Evolutionary conservation across 306 rosid genomes (phyloP).

Genomic region (Medicago ruthenica): DNA sequence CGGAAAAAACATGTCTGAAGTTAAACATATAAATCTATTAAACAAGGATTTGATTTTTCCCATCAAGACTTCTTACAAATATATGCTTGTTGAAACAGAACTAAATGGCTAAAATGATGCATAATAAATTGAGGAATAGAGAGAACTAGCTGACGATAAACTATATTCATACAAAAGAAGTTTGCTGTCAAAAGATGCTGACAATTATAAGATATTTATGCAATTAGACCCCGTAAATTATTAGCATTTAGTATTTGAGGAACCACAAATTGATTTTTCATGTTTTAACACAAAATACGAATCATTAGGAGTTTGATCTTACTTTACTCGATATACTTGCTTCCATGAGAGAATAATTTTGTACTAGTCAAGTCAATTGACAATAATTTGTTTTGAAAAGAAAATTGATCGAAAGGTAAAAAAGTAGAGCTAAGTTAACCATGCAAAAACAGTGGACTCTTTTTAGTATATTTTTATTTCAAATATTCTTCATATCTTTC

Average conservation of each 20-base stretch:
- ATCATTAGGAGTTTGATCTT: no score
- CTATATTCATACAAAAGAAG: conserved; percentile 1
- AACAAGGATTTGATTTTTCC: conserved; percentile 36
- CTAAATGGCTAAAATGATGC: conserved; percentile 20
- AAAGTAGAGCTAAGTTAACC: no score
- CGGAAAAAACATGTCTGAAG: conserved; percentile 87
- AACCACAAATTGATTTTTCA: no score
- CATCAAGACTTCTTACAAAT: conserved; percentile 23
- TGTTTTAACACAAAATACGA: no score
- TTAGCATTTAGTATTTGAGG: no score
- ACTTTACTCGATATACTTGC: no score
- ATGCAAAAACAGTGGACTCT: not conserved
- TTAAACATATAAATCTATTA: conserved; percentile 37
- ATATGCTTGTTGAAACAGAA: conserved; percentile 29
- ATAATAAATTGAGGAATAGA: not conserved
- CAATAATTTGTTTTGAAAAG: no score
- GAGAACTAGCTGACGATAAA: not conserved
- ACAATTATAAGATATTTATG: no score
- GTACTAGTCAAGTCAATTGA: no score
- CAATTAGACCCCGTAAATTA: no score
- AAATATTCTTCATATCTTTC: conserved; percentile 19
- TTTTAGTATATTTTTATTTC: conserved; percentile 30
- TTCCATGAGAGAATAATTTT: no score
- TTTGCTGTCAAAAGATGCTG: not conserved
- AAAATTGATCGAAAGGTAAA: no score